Conservation (phyloP, 495 filamentous ascomycete genomes). For the Penicillium maclennaniae region DNA sequence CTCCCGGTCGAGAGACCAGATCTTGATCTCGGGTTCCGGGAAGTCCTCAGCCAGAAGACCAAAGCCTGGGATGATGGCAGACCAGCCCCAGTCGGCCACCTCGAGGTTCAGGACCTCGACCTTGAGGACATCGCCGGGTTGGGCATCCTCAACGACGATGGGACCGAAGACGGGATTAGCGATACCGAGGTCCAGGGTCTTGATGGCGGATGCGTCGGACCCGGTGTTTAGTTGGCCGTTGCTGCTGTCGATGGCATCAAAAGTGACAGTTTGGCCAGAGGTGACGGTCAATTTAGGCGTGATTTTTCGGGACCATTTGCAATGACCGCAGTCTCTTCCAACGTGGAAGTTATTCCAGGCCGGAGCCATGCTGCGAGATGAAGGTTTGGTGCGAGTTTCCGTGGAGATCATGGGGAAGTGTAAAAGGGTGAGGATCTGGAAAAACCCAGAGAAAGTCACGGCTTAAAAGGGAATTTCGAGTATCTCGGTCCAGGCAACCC, state of each 20-base stretch:
- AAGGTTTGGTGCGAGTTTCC: conserved; percentile 21
- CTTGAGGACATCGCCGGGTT: conserved; percentile 48
- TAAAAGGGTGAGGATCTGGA: background rate
- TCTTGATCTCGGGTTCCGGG: conserved; percentile 38
- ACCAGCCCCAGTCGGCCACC: conserved; percentile 49
- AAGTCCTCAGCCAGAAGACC: conserved; percentile 48
- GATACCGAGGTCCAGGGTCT: conserved; percentile 37
- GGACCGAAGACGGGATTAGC: conserved; percentile 50
- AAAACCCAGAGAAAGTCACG: background rate
- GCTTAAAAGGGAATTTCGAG: background rate
- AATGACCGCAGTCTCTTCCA: conserved; percentile 37
- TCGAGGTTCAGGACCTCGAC: conserved; percentile 43
- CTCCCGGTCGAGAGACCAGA: conserved; percentile 44
- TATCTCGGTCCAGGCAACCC: conserved; percentile 9
- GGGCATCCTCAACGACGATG: conserved; percentile 40
- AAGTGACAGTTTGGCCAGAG: conserved; percentile 41
- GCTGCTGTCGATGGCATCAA: conserved; percentile 50
- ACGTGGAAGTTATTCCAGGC: conserved; percentile 38
- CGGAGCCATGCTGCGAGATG: conserved; percentile 19
- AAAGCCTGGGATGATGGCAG: conserved; percentile 47
- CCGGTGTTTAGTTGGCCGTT: conserved; percentile 43
- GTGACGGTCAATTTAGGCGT: conserved; percentile 42
- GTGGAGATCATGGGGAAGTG: conserved; percentile 15
- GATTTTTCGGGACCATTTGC: conserved; percentile 47
- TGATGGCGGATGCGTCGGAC: conserved; percentile 38